These are phyloP conservation scores for Alternaria gansuensis DNA, from an alignment of 2,329 filamentous ascomycete genomes.

Conservation along the genomic window DNA sequence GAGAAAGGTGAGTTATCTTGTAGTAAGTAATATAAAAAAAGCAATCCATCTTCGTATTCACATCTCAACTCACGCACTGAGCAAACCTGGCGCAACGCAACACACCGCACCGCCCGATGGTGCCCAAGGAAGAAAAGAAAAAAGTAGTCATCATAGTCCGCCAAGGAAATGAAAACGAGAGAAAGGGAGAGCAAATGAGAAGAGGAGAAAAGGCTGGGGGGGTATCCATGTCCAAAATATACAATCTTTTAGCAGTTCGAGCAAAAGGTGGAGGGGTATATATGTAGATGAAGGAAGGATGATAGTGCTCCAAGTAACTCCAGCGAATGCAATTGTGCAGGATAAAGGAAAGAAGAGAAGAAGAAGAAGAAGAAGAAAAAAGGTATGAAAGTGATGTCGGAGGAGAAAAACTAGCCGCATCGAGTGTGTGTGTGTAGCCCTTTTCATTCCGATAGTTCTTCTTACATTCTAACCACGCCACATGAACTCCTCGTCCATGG, in stretches of 20 bases:
- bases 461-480: constrained; percentile 37
- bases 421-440: neutral
- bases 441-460: neutral
- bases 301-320: neutral
- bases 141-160: neutral
- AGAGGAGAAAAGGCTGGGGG: neutral
- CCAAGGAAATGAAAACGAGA: neutral
- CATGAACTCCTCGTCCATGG: constrained; percentile 51
- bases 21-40: too few relatives aligned
- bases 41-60: neutral
- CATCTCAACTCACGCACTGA: neutral
- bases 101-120: neutral
- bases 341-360: neutral
- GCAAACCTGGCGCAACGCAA: neutral
- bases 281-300: neutral
- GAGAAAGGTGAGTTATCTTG: too few relatives aligned
- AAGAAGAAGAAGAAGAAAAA: neutral
- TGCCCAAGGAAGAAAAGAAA: neutral
- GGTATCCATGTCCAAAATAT: neutral
- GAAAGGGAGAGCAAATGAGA: neutral
- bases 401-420: neutral
- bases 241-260: neutral
- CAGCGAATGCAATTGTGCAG: constrained; percentile 5
- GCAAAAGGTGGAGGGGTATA: neutral
- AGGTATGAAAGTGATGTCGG: neutral